Base-by-base conservation (phyloP, 139 green algal species). In the Penium margaritaceum region DNA sequence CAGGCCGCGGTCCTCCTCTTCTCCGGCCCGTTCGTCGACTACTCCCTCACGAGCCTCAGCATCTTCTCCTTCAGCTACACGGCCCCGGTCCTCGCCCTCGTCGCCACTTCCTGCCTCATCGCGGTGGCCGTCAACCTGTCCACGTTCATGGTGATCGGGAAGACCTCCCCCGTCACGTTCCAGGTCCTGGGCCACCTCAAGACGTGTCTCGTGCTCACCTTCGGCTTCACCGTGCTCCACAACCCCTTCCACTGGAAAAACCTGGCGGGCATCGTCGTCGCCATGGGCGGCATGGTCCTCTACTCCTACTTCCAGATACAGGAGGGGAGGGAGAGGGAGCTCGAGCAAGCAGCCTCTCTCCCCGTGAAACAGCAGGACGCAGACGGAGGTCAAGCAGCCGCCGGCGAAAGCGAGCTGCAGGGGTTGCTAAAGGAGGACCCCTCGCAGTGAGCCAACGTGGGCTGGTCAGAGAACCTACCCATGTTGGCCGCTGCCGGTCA, bases 141-240 rank as follows among this genome's bases (percentile, higher is more conserved):
- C 60, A 86, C 81, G 19, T 86, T 86, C 57, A 24, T 84, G 36
- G 81, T 86, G 17, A 82, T 86, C 32, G 81, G 81, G 5, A 83
- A 79, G 46, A 85, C 80, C 34, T 65, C 58, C 33, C 66, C 72
- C 1, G 68, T 85, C 30, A 83, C 82, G 4, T 69, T 24, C 29
- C 68, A 83, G 67, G 81, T 86, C 37, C 37, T 87, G 24, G 82
- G 82, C 7, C 82, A 87, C 60, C 67, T 87, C 4, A 87, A 87
- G 64, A 87, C 82, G 3, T 82, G 75, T 47, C 70, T 87, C 21
- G 79, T 87, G 32, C 78, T 87, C 3, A 30, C 14, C 5, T 68
- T 83, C 30, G 82, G 82, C 51, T 87, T 79, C 67, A 15, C 78
- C 9, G 6, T 83, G 34, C 80, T 83, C 47, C 36, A 65, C 19